Evolutionary conservation across 139 green algal genomes (phyloP), one percentile per base, ranked within the genome.

Genomic region (Parachlorella kessleri): DNA sequence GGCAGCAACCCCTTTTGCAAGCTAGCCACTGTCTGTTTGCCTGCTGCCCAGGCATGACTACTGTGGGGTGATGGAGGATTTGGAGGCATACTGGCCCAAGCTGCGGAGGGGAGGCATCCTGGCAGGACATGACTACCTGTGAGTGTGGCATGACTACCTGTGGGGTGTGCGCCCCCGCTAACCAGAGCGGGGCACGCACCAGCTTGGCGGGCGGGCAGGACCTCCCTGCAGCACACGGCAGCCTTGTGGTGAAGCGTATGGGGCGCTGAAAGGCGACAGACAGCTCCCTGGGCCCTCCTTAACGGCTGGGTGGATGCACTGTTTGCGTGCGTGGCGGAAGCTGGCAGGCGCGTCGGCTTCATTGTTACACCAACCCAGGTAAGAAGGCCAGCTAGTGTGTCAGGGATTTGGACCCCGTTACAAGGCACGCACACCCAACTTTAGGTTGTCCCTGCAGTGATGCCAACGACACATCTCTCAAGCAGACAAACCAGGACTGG

Each of bases 31-130:
- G 6, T 23, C 59, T 28, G 6, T 28, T 28, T 28, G 6, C 59
- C 8, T 32, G n/a, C n/a, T 3, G 28, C n/a, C 35, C 14, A 67
- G 83, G 1, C 80, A 88, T 36, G 86, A 88, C 70, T 88, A 89
- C 55, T 86, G 77, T 35, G 80, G 77, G 0, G 80, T 80, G 4
- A 78, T 28, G 55, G 80, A 88, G 23, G 83, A 87, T 76, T 66
- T 91, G n/a, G 1, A 64, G 28, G 0, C 33, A 1, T 91, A 71
- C 41, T 91, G 83, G 83, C 81, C 83, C 5, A 88, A 88, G 55
- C 23, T 88, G 41, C 75, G 66, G n/a, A 24, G 21, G 4, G 83
- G 86, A n/a, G 83, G 76, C 30, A 86, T 86, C 37, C 24, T 90
- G n/a, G 82, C 85, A 14, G 82, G 82, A 10, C 78, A 85, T 40